Percentiles rank a stretch among this genome's conserved stretches.
phyloP scores from a whole-genome alignment of 768 basidiomycete genomes.

The Lactifluus hygrophoroides region DNA sequence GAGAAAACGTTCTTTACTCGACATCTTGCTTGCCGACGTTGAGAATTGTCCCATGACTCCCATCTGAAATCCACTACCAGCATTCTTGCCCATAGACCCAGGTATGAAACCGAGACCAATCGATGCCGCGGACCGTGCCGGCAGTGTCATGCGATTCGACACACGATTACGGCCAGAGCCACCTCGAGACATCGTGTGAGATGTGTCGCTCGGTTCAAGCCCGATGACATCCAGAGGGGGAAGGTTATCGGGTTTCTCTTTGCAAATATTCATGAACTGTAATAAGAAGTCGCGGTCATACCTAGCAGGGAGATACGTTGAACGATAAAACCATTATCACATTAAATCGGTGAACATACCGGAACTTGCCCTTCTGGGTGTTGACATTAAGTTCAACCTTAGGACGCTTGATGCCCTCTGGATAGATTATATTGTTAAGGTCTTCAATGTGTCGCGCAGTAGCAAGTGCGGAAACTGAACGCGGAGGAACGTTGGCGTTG shows the following conservation, averaged over 20 bases:
- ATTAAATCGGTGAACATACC: slow-evolving; percentile 34
- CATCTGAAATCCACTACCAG: slow-evolving; percentile 40
- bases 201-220: slow-evolving; percentile 60
- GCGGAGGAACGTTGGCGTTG: slow-evolving; percentile 32
- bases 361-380: slow-evolving; percentile 83
- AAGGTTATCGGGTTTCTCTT: slow-evolving; percentile 87
- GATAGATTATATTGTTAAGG: slow-evolving; percentile 68
- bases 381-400: slow-evolving; percentile 75
- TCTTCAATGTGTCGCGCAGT: slow-evolving; percentile 84
- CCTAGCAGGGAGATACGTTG: slow-evolving; percentile 32
- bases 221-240: slow-evolving; percentile 88
- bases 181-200: slow-evolving; percentile 46
- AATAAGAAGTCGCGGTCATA: slow-evolving; percentile 97
- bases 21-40: slow-evolving; percentile 45
- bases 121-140: slow-evolving; percentile 42
- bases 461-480: slow-evolving; percentile 61
- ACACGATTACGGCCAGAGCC: slow-evolving; percentile 56
- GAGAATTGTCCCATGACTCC: slow-evolving; percentile 67
- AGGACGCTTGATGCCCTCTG: slow-evolving; percentile 76
- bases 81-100: slow-evolving; percentile 28
- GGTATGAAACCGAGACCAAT: slow-evolving; percentile 40
- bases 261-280: slow-evolving; percentile 93
- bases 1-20: slow-evolving; percentile 62
- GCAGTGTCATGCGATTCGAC: slow-evolving; percentile 35
- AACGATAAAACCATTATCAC: neutral